Base-by-base conservation (phyloP, 768 basidiomycete genomes). In the Tephrocybe sp. region DNA sequence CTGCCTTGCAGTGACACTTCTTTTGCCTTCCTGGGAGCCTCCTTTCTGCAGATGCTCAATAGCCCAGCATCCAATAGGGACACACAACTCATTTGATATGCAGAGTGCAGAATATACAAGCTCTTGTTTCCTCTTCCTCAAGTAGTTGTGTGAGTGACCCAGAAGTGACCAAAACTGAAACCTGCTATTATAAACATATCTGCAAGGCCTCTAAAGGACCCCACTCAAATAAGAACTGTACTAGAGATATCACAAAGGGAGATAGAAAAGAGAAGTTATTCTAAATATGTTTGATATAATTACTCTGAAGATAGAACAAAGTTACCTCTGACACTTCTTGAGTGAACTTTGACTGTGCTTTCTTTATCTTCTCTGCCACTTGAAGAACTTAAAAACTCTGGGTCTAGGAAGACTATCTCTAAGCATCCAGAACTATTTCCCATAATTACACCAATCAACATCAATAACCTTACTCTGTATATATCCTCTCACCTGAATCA, bases 121-220 rank as follows among this genome's bases (percentile, higher is more conserved):
- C n/a, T n/a, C n/a, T n/a, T n/a, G n/a, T n/a, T n/a, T n/a, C n/a
- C n/a, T n/a, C n/a, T n/a, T n/a, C n/a, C n/a, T n/a, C n/a, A n/a
- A n/a, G n/a, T n/a, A n/a, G n/a, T n/a, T n/a, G n/a, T n/a, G n/a
- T n/a, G n/a, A n/a, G n/a, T n/a, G n/a, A n/a, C n/a, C n/a, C n/a
- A n/a, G n/a, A n/a, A n/a, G n/a, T n/a, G n/a, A n/a, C n/a, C n/a
- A n/a, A n/a, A n/a, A n/a, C n/a, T n/a, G n/a, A n/a, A n/a, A n/a
- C n/a, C n/a, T n/a, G n/a, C n/a, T n/a, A n/a, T n/a, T 21, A 44
- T 44, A 10, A 38, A 0, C 70, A 71, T 39, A 14, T 56, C 48
- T 70, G 68, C 55, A 26, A 20, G 4, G 23, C 18, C 1, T 57
- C 61, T 21, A 32, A 38, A n/a, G 47, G 42, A 21, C 15, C 34